Evolutionary conservation across 2,329 filamentous ascomycete genomes (phyloP).

Genomic region (Fusarium sp.): DNA sequence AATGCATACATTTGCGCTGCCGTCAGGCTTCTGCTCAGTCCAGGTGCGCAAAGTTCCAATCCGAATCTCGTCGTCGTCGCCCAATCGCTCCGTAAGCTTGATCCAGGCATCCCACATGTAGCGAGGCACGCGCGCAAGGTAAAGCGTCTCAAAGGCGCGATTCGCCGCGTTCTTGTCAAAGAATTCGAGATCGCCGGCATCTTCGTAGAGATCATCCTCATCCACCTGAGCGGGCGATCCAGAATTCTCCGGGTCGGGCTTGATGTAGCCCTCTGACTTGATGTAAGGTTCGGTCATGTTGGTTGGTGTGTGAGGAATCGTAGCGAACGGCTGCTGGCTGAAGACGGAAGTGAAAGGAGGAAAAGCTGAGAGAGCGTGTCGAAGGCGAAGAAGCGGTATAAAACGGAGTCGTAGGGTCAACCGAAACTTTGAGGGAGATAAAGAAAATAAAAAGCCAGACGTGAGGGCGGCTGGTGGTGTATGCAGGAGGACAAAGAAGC

Average conservation of each 20-base stretch:
- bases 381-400: not conserved
- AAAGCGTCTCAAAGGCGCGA: constrained; percentile 59
- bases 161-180: constrained; percentile 55
- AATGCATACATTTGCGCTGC: constrained; percentile 53
- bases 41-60: constrained; percentile 76
- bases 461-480: not conserved
- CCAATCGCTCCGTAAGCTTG: constrained; percentile 61
- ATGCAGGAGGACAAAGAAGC: constrained; percentile 18
- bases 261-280: constrained; percentile 57
- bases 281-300: constrained; percentile 51
- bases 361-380: not conserved
- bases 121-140: constrained; percentile 79
- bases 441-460: not conserved
- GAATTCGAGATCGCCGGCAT: constrained; percentile 65
- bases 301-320: constrained; percentile 13
- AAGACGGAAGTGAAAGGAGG: not conserved
- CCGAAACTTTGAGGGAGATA: not conserved
- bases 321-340: constrained; percentile 14
- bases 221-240: constrained; percentile 55
- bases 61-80: constrained; percentile 82
- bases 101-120: constrained; percentile 83
- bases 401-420: not conserved
- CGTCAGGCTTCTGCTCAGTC: constrained; percentile 61
- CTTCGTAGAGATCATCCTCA: constrained; percentile 73
- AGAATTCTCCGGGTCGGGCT: constrained; percentile 58